These are phyloP conservation scores for Rosa hybrid DNA, from an alignment of 331 rosid species.

Conservation along the genomic window DNA sequence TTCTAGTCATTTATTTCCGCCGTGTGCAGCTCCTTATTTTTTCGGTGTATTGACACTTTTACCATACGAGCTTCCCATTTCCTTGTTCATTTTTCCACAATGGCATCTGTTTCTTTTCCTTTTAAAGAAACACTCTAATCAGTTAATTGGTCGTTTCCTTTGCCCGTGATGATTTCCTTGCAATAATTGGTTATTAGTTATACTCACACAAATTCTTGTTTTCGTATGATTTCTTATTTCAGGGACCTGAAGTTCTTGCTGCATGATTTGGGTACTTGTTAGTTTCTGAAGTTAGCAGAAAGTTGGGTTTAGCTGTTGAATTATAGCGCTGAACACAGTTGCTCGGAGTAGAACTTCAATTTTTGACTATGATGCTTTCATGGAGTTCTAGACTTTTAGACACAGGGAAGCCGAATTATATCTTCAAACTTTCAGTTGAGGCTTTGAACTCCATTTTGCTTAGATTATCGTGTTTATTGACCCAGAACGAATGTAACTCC, in stretches of 20 bases:
- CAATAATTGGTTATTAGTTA: not conserved
- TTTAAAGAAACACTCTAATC: too few relatives aligned
- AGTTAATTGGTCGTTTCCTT: not conserved
- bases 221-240: not conserved
- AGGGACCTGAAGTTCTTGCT: slow-evolving; percentile 5
- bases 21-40: not conserved
- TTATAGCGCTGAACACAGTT: not conserved
- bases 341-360: not conserved
- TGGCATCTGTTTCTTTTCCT: not conserved
- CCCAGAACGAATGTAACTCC: not conserved
- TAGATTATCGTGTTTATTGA: too few relatives aligned
- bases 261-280: not conserved
- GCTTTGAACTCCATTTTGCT: not conserved
- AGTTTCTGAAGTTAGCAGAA: not conserved
- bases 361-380: not conserved
- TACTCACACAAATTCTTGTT: not conserved
- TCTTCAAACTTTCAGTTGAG: not conserved
- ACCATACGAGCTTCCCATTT: too few relatives aligned
- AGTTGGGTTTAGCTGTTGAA: not conserved
- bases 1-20: not conserved
- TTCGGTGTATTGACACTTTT: not conserved
- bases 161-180: not conserved
- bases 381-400: not conserved
- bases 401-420: not conserved
- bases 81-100: too few relatives aligned